Conservation (phyloP, 768 basidiomycete genomes). For the Naematelia encephala region DNA sequence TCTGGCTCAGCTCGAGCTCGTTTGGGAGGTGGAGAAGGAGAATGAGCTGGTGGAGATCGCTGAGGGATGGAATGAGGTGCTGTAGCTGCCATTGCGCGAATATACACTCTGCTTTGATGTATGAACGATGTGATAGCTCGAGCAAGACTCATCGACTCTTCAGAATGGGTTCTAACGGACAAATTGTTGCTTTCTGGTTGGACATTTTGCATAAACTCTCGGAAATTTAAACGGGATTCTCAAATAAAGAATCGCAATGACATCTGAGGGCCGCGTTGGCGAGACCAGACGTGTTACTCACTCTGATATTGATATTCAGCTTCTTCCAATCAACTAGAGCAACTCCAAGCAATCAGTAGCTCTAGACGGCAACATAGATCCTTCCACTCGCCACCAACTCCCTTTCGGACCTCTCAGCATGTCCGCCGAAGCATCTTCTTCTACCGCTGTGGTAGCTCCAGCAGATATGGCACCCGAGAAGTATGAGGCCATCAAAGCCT, state of each 20-base stretch:
- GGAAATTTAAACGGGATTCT: constrained; percentile 20
- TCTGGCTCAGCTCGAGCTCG: constrained; percentile 21
- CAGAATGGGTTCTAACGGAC: neutral
- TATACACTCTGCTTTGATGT: neutral
- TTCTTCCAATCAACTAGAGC: no score
- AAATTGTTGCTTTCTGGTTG: neutral
- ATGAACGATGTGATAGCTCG: neutral
- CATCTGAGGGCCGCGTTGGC: neutral
- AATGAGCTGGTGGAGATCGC: neutral
- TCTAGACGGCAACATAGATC: no score
- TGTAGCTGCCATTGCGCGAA: constrained; percentile 20
- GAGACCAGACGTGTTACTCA: neutral
- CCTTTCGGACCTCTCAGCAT: no score
- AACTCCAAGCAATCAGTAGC: no score
- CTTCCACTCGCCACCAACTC: no score
- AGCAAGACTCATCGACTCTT: neutral
- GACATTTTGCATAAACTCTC: neutral
- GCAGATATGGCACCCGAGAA: constrained; percentile 40
- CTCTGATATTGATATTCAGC: neutral
- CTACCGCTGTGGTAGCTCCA: constrained; percentile 32
- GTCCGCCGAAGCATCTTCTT: constrained; percentile 33
- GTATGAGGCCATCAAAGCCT: constrained; percentile 49
- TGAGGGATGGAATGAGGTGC: constrained; percentile 1
- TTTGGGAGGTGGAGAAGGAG: constrained; percentile 29
- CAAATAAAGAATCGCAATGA: neutral